Evolutionary conservation across 768 basidiomycete genomes (phyloP).

Genomic region (Lentinula aciculospora): DNA sequence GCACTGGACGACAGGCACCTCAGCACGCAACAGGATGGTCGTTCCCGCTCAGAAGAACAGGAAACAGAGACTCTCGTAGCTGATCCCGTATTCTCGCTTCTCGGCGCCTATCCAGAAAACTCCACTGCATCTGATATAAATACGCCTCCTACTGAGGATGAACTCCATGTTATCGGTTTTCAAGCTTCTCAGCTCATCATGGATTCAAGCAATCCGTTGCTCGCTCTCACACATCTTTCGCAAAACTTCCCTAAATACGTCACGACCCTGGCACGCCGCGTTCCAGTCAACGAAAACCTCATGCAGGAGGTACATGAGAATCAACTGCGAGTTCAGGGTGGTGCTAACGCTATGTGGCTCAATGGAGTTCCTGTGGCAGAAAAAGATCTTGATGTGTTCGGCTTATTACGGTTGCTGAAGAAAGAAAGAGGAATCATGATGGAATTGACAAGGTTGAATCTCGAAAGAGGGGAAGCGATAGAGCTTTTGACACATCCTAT

Average conservation of each 20-base stretch:
- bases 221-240: slow-evolving; percentile 59
- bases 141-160: slow-evolving; percentile 43
- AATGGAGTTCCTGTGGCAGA: slow-evolving; percentile 65
- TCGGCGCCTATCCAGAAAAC: slow-evolving; percentile 35
- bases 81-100: slow-evolving; percentile 33
- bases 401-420: slow-evolving; percentile 63
- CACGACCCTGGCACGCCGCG: slow-evolving; percentile 64
- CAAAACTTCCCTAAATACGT: slow-evolving; percentile 92
- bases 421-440: slow-evolving; percentile 63
- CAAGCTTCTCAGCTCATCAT: slow-evolving; percentile 74
- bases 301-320: slow-evolving; percentile 54
- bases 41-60: slow-evolving; percentile 11
- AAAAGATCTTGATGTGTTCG: slow-evolving; percentile 67
- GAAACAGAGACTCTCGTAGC: slow-evolving; percentile 10
- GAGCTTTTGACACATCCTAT: slow-evolving; percentile 63
- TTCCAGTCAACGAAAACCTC: slow-evolving; percentile 46
- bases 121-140: slow-evolving; percentile 29
- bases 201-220: slow-evolving; percentile 48
- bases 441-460: slow-evolving; percentile 55
- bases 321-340: slow-evolving; percentile 43
- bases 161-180: slow-evolving; percentile 65
- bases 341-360: slow-evolving; percentile 65
- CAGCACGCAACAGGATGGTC: slow-evolving; percentile 16
- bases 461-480: slow-evolving; percentile 62
- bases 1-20: slow-evolving; percentile 76